These are phyloP conservation scores for Solanum stenotomum DNA, from an alignment of 257 asterid genomes.

Conservation along the genomic window DNA sequence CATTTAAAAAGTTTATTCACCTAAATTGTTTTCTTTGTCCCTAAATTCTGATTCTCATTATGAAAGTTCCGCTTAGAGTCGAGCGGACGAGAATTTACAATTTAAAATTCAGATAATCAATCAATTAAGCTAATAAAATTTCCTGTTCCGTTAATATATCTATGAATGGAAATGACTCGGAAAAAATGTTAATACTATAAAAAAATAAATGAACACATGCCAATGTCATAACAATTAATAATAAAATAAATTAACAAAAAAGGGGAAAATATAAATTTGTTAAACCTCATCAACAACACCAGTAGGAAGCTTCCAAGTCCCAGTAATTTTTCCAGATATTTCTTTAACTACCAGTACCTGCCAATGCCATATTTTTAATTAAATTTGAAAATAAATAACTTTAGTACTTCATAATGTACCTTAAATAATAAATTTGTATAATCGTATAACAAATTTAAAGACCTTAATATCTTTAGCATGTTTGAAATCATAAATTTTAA, in stretches of 20 bases:
- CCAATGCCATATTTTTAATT: background rate
- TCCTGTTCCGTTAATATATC: background rate
- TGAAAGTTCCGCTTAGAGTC: no score
- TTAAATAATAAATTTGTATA: background rate
- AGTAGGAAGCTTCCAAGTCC: slow-evolving; percentile 87
- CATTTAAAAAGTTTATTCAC: background rate
- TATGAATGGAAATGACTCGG: background rate
- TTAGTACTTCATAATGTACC: background rate
- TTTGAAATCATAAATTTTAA: background rate
- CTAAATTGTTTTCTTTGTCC: no score
- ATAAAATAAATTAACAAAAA: background rate
- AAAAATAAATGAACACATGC: background rate
- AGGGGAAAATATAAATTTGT: background rate
- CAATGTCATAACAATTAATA: no score
- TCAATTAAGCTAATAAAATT: no score
- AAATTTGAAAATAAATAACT: background rate
- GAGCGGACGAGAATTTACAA: no score
- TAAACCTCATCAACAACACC: slow-evolving; percentile 93
- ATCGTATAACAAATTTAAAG: background rate
- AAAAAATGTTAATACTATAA: no score
- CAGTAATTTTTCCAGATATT: slow-evolving; percentile 62
- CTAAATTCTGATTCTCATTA: no score
- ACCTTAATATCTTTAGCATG: background rate
- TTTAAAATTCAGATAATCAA: no score
- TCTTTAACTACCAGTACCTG: slow-evolving; percentile 90